These are phyloP conservation scores for Ceratocystiopsis sp. DNA, from an alignment of 2,329 filamentous ascomycete genomes.

Conservation along the genomic window DNA sequence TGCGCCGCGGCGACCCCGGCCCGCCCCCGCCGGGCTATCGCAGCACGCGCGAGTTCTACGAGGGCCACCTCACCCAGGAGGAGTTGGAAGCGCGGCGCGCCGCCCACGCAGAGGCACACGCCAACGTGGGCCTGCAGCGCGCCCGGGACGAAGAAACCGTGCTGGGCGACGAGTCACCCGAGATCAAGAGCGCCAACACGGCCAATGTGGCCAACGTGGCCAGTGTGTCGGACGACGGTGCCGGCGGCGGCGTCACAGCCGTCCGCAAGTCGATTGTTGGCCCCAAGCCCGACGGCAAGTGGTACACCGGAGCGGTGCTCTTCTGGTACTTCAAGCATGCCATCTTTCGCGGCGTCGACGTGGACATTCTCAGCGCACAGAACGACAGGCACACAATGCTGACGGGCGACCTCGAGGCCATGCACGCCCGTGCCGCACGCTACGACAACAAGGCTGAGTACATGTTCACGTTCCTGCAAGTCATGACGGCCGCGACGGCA, in stretches of 20 bases:
- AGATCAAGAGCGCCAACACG: neutral
- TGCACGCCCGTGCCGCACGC: constrained; percentile 39
- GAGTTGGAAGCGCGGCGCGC: constrained; percentile 22
- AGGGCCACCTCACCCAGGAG: constrained; percentile 35
- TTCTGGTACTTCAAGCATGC: constrained; percentile 28
- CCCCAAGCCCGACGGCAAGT: constrained; percentile 23
- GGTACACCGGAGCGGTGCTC: constrained; percentile 24
- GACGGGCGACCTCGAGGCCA: constrained; percentile 32
- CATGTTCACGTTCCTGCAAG: constrained; percentile 41
- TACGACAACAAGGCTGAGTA: constrained; percentile 47
- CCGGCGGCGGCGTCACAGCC: constrained; percentile 8
- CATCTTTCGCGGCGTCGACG: constrained; percentile 29
- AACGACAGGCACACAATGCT: constrained; percentile 22
- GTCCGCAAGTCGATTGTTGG: constrained; percentile 19
- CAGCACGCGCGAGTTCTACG: constrained; percentile 36
- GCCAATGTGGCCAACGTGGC: neutral
- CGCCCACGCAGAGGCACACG: constrained; percentile 6
- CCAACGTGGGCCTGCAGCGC: too few species aligned
- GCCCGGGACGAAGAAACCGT: constrained; percentile 8
- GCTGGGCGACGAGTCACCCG: neutral
- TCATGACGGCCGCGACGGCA: constrained; percentile 43
- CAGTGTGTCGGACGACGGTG: too few species aligned
- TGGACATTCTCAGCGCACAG: constrained; percentile 23
- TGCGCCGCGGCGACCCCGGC: constrained; percentile 23
- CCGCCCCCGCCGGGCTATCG: constrained; percentile 24